Conservation (phyloP, 2,329 filamentous ascomycete genomes). For the Aureobasidium sp. region DNA sequence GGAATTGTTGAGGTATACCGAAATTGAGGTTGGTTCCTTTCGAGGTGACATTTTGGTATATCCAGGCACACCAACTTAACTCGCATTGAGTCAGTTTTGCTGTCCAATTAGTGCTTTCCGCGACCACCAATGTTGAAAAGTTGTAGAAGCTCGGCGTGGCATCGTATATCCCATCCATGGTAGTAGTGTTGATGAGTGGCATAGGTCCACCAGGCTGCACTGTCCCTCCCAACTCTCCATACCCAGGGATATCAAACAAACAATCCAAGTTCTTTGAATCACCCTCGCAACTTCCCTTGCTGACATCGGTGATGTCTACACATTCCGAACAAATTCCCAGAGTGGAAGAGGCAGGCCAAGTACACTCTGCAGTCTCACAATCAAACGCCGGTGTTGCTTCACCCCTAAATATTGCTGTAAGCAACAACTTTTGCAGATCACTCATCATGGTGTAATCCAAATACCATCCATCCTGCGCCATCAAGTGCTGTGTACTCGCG, state of each 20-base stretch:
- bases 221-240: background rate
- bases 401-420: background rate
- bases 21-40: background rate
- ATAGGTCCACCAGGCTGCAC: conserved; percentile 1
- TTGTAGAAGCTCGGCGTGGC: conserved; percentile 4
- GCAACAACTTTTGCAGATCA: background rate
- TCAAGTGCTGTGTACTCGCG: background rate
- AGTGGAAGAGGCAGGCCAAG: background rate
- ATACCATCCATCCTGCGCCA: background rate
- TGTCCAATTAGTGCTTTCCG: background rate
- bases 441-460: conserved; percentile 7
- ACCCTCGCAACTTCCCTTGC: background rate
- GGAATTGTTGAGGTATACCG: background rate
- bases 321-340: too few relatives aligned
- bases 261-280: background rate
- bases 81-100: background rate
- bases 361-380: background rate
- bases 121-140: conserved; percentile 5
- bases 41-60: background rate
- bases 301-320: too few relatives aligned
- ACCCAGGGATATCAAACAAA: background rate
- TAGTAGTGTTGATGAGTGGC: conserved; percentile 1
- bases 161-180: background rate
- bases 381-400: background rate
- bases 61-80: conserved; percentile 2